Evolutionary conservation across 2,329 filamentous ascomycete species (phyloP), one percentile per base, ranked within the genome.

Genomic region (Botrytis fabae): DNA sequence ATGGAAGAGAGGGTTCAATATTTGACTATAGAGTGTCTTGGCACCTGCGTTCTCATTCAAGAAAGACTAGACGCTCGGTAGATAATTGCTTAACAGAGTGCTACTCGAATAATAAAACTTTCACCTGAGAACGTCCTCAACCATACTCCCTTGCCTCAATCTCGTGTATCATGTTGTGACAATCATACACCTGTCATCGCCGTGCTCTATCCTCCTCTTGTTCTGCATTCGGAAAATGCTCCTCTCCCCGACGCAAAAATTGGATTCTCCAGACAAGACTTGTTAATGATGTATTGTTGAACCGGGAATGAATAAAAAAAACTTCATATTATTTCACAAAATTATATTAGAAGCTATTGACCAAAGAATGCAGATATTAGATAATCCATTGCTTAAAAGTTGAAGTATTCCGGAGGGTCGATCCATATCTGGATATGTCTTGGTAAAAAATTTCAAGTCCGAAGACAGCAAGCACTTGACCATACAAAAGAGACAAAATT

Each of bases 91-190:
- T 16, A 8, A n/a, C 16, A 54, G 7, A n/a, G 5, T 16, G 25
- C 10, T 3, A n/a, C 12, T 16, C 4, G 3, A n/a, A 54, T 54
- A 7, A 0, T 5, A 54, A 14, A 54, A 3, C 16, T 5, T 8
- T 54, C 12, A n/a, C 25, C 5, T 3, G 12, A 16, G 42, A 14
- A 12, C 12, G 0, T n/a, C 6, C 4, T 6, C 25, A 28, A 4
- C 12, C 2, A n/a, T 7, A 16, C 3, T 1, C 14, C 5, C 14
- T 12, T n/a, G 10, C n/a, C 48, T 8, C 10, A 54, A 54, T 54
- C 25, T 54, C 25, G 5, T 48, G 46, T 4, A 48, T 12, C 3
- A 48, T 4, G 9, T 25, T 25, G 12, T 48, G 46, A 25, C 0
- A 48, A 54, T 16, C 5, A n/a, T 10, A 16, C 4, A n/a, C 5